A percentile compares a stretch with the other conserved stretches of the same genome.
phyloP scores from a whole-genome alignment of 2,329 filamentous ascomycete species.

The Alternaria sp. region DNA sequence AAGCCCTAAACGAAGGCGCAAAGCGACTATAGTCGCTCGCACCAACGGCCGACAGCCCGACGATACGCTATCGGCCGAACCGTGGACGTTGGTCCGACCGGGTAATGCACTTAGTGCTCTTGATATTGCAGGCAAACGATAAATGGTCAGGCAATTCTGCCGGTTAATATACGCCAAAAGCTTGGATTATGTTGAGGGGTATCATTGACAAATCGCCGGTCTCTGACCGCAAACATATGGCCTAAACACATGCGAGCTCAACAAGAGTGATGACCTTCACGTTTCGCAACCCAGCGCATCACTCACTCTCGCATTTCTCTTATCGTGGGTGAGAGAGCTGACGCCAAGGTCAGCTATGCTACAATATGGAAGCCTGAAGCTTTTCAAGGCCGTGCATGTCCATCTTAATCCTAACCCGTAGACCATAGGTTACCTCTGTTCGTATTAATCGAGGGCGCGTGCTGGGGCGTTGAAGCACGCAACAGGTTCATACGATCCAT shows the following conservation, averaged over 20 bases:
- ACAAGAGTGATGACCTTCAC: background rate
- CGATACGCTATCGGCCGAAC: background rate
- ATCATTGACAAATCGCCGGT: background rate
- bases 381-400: background rate
- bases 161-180: background rate
- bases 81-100: background rate
- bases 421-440: background rate
- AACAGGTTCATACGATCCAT: background rate
- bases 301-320: background rate
- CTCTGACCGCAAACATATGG: background rate
- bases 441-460: background rate
- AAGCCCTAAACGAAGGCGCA: constrained; percentile 1
- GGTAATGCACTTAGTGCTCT: background rate
- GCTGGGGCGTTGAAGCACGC: background rate
- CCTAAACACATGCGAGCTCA: background rate
- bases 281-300: background rate
- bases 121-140: background rate
- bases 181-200: background rate
- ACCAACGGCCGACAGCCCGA: constrained; percentile 11
- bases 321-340: background rate
- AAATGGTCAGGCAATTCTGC: background rate
- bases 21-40: background rate
- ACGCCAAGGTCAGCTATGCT: background rate
- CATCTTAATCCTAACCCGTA: background rate
- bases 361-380: background rate